phyloP scores from a whole-genome alignment of 306 rosid genomes.

The Inga oerstediana region DNA sequence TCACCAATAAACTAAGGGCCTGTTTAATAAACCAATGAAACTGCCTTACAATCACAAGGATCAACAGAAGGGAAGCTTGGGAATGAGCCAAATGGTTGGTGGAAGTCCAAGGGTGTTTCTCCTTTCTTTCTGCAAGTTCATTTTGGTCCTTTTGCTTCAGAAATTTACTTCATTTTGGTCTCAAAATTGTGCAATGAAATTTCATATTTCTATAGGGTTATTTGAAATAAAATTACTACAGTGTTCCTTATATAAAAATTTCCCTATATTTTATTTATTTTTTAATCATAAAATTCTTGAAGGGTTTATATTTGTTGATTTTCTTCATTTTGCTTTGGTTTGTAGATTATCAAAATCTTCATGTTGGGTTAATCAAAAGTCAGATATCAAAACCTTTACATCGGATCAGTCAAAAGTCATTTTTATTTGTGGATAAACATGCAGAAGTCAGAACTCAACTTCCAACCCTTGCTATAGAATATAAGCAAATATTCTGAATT shows the following conservation, averaged over 20 bases:
- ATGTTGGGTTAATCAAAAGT: neutral
- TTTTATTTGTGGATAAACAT: slow-evolving; percentile 1
- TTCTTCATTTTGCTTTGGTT: slow-evolving; percentile 16
- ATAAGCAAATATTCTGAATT: neutral
- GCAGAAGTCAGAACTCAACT: slow-evolving; percentile 17
- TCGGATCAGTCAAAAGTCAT: neutral
- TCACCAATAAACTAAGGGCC: neutral
- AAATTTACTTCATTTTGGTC: no score
- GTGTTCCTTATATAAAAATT: no score
- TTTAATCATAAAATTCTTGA: slow-evolving; percentile 1
- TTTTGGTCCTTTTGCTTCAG: no score
- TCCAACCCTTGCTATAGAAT: slow-evolving; percentile 19
- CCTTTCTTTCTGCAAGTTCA: no score
- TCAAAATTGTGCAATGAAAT: no score
- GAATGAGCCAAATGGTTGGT: neutral
- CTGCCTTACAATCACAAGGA: neutral
- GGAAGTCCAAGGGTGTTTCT: neutral
- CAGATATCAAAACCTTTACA: neutral
- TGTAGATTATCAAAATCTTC: slow-evolving; percentile 19
- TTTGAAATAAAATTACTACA: no score
- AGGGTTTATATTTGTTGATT: neutral
- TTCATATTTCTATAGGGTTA: no score
- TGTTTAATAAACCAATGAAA: neutral
- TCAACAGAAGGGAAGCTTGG: neutral
- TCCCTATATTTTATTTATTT: neutral